These are phyloP conservation scores for Citrus sp. DNA, from an alignment of 345 rosid genomes.

Conservation along the genomic window DNA sequence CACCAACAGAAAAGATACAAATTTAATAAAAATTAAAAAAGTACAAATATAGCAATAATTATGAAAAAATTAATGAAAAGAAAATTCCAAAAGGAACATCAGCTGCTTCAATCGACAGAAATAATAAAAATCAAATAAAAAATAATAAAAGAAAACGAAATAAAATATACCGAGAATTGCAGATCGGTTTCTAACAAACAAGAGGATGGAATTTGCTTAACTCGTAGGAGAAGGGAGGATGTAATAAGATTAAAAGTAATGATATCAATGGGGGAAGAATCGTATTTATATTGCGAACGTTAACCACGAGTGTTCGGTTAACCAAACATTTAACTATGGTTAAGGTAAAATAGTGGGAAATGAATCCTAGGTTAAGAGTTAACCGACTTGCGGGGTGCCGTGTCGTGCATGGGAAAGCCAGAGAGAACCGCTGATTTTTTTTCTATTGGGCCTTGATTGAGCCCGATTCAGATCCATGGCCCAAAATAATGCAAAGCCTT, in stretches of 20 bases:
- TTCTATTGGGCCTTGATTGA: slow-evolving; percentile 19
- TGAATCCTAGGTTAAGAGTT: not conserved
- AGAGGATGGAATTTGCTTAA: not conserved
- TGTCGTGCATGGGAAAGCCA: not conserved
- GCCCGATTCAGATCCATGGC: too few species aligned
- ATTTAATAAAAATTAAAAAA: too few species aligned
- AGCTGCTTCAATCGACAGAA: not conserved
- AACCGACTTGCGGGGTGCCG: not conserved
- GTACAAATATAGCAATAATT: too few species aligned
- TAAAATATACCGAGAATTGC: not conserved
- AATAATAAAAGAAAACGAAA: not conserved
- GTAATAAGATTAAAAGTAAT: too few species aligned
- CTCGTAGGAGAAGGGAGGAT: too few species aligned
- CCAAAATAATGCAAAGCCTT: too few species aligned
- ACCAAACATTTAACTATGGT: slow-evolving; percentile 6
- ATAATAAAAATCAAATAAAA: not conserved
- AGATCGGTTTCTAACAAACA: not conserved
- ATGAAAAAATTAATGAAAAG: too few species aligned
- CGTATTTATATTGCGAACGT: not conserved
- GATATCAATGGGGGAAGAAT: too few species aligned
- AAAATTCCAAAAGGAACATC: too few species aligned
- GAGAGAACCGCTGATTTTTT: too few species aligned
- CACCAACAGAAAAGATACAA: too few species aligned
- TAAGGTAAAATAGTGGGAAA: not conserved
- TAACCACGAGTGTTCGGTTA: not conserved